Percentiles rank a stretch among this genome's conserved stretches.
phyloP scores from a whole-genome alignment of 768 basidiomycete genomes.

The Naganishia friedmannii region DNA sequence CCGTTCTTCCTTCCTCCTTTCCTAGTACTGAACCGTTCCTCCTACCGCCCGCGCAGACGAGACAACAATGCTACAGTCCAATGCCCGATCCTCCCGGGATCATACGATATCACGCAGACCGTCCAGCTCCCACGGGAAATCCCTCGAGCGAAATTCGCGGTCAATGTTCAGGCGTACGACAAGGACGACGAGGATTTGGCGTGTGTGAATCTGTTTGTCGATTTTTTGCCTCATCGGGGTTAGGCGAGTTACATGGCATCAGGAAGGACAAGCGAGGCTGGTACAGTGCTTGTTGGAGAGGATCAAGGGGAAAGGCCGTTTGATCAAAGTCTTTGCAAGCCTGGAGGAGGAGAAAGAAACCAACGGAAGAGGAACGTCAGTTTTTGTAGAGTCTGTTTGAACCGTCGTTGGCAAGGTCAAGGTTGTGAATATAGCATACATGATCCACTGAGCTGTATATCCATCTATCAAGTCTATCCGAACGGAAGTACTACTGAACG shows the following conservation, averaged over 20 bases:
- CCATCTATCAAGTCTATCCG: no score
- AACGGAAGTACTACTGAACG: no score
- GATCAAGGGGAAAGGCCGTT: no score
- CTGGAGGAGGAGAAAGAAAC: neutral
- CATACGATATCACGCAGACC: constrained; percentile 72
- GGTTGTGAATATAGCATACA: constrained; percentile 7
- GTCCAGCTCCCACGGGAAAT: constrained; percentile 88
- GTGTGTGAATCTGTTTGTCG: constrained; percentile 73
- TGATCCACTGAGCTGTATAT: neutral
- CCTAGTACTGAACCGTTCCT: no score
- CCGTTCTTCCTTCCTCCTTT: neutral
- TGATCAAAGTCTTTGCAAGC: neutral
- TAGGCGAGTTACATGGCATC: no score
- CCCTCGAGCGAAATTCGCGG: constrained; percentile 79
- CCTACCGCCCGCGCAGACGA: constrained; percentile 55
- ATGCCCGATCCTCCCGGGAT: constrained; percentile 76
- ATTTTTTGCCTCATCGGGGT: constrained; percentile 58
- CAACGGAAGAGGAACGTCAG: neutral
- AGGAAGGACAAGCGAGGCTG: no score
- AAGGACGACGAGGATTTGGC: constrained; percentile 69
- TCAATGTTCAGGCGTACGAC: constrained; percentile 69
- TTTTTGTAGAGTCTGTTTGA: neutral
- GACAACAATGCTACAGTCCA: constrained; percentile 71
- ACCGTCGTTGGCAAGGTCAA: neutral
- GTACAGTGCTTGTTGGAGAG: no score